These are phyloP conservation scores for Periconia macrospinosa DNA, from an alignment of 2,329 filamentous ascomycete genomes.

Conservation along the genomic window DNA sequence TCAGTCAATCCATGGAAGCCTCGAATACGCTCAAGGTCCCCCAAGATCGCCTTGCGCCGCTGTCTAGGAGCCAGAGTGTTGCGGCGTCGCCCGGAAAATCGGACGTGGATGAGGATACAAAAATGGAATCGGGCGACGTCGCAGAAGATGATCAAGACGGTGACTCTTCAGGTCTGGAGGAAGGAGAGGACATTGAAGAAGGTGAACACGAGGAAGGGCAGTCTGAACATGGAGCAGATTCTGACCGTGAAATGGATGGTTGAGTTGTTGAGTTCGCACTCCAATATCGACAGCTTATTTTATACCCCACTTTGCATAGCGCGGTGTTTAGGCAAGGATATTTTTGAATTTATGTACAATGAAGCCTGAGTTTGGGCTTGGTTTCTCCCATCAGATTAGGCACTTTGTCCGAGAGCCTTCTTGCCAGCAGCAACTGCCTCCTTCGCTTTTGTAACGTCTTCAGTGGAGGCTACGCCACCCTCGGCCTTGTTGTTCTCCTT, in stretches of 20 bases:
- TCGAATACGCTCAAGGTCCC: conserved; percentile 30
- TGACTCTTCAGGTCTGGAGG: conserved; percentile 37
- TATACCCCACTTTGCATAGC: conserved; percentile 34
- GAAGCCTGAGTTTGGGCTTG: neutral
- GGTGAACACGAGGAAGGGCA: conserved; percentile 31
- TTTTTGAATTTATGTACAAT: conserved; percentile 5
- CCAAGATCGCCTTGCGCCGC: conserved; percentile 33
- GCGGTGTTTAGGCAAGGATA: conserved; percentile 27
- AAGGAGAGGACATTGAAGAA: conserved; percentile 35
- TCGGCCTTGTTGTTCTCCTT: conserved; percentile 48
- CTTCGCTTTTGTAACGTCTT: conserved; percentile 51
- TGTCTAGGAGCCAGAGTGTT: conserved; percentile 30
- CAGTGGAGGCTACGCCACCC: conserved; percentile 40
- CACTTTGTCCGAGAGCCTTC: conserved; percentile 39
- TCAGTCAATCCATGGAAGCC: conserved; percentile 34
- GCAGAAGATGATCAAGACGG: conserved; percentile 26
- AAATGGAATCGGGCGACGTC: conserved; percentile 33
- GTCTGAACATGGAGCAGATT: conserved; percentile 14
- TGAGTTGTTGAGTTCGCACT: neutral
- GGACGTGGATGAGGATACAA: conserved; percentile 26
- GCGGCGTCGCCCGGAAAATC: conserved; percentile 31
- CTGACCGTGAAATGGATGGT: conserved; percentile 30
- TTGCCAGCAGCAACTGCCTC: conserved; percentile 45
- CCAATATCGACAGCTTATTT: neutral
- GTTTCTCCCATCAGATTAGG: conserved; percentile 8